These are phyloP conservation scores for Venturia oleaginea DNA, from an alignment of 2,329 filamentous ascomycete genomes.

Conservation along the genomic window DNA sequence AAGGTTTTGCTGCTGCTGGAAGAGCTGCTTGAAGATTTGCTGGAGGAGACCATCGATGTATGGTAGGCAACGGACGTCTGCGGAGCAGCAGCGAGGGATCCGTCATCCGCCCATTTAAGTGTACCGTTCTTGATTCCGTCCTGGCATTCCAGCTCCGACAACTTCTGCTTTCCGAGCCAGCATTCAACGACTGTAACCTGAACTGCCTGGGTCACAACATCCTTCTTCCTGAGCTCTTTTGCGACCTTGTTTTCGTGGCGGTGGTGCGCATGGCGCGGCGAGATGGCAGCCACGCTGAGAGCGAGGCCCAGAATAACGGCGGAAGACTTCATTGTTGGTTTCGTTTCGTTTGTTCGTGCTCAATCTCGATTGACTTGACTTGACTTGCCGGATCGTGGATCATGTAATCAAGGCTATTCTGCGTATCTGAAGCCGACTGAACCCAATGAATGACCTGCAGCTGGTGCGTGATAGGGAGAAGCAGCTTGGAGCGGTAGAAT, in stretches of 20 bases:
- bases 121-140: conserved; percentile 62
- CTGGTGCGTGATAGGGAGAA: background rate
- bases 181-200: conserved; percentile 57
- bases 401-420: background rate
- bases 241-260: background rate
- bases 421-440: background rate
- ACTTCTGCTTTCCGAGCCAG: conserved; percentile 54
- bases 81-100: conserved; percentile 20
- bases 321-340: background rate
- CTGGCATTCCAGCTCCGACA: conserved; percentile 58
- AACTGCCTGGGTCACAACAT: conserved; percentile 46
- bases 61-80: conserved; percentile 1
- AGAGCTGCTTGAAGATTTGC: background rate
- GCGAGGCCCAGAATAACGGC: background rate
- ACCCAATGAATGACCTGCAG: background rate
- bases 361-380: background rate
- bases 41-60: background rate
- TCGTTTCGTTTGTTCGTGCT: background rate
- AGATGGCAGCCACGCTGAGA: background rate
- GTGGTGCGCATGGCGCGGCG: background rate
- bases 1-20: background rate
- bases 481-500: background rate
- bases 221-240: conserved; percentile 5
- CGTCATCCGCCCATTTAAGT: conserved; percentile 54
- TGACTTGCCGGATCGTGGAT: background rate